Base-by-base conservation (phyloP, 768 basidiomycete genomes). In the Leccinum rimulosum region DNA sequence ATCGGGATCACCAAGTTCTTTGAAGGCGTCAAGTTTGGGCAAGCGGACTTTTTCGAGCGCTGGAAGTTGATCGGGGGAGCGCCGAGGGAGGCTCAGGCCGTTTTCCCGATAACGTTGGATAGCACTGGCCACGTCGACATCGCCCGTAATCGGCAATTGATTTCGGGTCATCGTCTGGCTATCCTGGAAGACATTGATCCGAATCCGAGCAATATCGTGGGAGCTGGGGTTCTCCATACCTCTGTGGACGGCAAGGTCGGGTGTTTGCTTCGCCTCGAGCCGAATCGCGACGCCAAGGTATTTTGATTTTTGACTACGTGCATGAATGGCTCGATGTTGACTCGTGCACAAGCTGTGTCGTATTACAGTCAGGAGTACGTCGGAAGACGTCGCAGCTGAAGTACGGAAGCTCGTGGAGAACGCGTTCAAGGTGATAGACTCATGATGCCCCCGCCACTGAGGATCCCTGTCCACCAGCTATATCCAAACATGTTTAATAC, bases 51-150 rank as follows among this genome's bases (percentile, higher is more conserved):
- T 81, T 99, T 98, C 75, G 95, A 98, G 73, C 80, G 97, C 54
- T 99, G 97, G 97, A 95, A 94, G 73, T 76, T 97, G 65, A 98
- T 98, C 54, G 97, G 97, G 7, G 97, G 97, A 1, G 80, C 93
- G 12, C 97, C 97, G 30, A 84, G 95, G 52, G 97, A 99, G 76
- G 85, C 90, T 28, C 97, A 99, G 71, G 73, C 75, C 50, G 81
- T 99, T 56, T 97, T 97, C 74, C 87, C 93, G 0, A 87, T 98
- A 59, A 71, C 76, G 33, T 76, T 97, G 25, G 85, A 83, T 48
- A 76, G 76, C 15, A 70, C 77, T 9, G 92, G 91, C 10, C 84
- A 90, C 59, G 77, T 98, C 47, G 91, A 98, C 70, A 66, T 88
- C 10, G 79, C 77, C 12, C 88, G 83, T 69, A 81, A 97, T 67